Evolutionary conservation across 139 green algal genomes (phyloP).

Genomic region (Chlorella sp.): DNA sequence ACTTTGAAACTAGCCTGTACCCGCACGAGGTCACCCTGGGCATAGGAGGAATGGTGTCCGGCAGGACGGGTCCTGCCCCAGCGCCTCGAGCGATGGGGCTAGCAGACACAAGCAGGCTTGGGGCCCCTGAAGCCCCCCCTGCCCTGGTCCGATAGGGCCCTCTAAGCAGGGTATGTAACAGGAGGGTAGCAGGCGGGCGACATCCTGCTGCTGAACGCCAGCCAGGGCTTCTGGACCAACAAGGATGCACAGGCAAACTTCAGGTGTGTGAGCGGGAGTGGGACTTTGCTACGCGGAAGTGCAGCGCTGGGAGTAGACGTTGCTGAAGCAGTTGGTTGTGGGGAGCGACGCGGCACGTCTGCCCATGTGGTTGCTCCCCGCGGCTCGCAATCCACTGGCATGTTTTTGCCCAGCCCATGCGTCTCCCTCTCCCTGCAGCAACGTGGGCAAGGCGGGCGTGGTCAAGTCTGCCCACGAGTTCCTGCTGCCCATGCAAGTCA

Average conservation of each 20-base stretch:
- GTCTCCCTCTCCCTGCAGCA: slow-evolving; percentile 18
- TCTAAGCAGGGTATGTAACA: too few species aligned
- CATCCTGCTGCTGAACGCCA: slow-evolving; percentile 64
- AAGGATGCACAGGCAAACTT: slow-evolving; percentile 16
- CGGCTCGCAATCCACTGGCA: too few species aligned
- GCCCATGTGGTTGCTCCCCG: neutral
- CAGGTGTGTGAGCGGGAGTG: neutral
- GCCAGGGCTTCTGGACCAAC: slow-evolving; percentile 41
- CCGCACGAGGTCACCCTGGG: too few species aligned
- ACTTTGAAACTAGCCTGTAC: too few species aligned
- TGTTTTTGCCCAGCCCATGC: neutral
- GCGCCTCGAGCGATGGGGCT: too few species aligned
- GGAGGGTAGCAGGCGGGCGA: slow-evolving; percentile 67
- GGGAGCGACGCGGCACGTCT: neutral
- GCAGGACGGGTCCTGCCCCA: too few species aligned
- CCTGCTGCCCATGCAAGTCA: slow-evolving; percentile 47
- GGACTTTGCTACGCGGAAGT: neutral
- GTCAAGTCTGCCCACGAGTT: slow-evolving; percentile 43
- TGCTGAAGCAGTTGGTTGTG: neutral
- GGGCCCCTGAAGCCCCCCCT: too few species aligned
- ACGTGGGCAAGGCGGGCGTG: slow-evolving; percentile 11
- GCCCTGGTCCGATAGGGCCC: too few species aligned
- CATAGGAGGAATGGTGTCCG: too few species aligned
- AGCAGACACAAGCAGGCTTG: too few species aligned
- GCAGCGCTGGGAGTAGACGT: neutral